These are phyloP conservation scores for Phialophora expanda DNA, from an alignment of 2,329 filamentous ascomycete species.

Conservation along the genomic window DNA sequence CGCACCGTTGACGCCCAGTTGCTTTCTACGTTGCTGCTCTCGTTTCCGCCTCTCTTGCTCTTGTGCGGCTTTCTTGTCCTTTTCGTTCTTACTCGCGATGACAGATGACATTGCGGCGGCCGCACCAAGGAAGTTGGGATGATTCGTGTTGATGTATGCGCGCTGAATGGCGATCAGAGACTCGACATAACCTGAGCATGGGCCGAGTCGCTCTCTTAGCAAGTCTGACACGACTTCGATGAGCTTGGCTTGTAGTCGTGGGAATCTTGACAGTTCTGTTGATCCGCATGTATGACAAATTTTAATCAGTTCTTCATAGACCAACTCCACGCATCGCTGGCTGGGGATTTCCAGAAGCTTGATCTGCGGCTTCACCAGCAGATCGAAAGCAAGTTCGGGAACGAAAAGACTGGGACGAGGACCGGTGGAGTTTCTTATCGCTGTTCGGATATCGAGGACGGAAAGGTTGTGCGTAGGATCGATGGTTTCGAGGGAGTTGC, in stretches of 20 bases:
- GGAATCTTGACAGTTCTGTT: constrained; percentile 88
- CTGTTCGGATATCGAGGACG: constrained; percentile 91
- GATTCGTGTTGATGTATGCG: constrained; percentile 99
- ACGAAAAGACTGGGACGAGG: constrained; percentile 95
- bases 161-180: constrained; percentile 96
- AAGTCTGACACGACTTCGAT: constrained; percentile 98
- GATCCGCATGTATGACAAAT: constrained; percentile 99
- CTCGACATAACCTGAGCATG: constrained; percentile 88
- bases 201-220: constrained; percentile 86
- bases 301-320: constrained; percentile 99
- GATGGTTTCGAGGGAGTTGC: constrained; percentile 92
- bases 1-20: constrained; percentile 76
- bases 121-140: constrained; percentile 96
- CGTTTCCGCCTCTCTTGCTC: constrained; percentile 86
- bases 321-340: constrained; percentile 94
- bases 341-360: constrained; percentile 93
- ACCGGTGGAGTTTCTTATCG: constrained; percentile 96
- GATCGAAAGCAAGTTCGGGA: constrained; percentile 94
- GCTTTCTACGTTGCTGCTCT: constrained; percentile 81
- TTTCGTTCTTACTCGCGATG: constrained; percentile 91
- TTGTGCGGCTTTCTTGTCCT: constrained; percentile 78
- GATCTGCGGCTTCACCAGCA: constrained; percentile 97
- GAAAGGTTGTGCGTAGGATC: constrained; percentile 96
- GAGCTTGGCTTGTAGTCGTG: constrained; percentile 90
- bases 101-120: constrained; percentile 97